phyloP scores from a whole-genome alignment of 1,284 basidiomycete genomes.

The Leucoagaricus sp. region DNA sequence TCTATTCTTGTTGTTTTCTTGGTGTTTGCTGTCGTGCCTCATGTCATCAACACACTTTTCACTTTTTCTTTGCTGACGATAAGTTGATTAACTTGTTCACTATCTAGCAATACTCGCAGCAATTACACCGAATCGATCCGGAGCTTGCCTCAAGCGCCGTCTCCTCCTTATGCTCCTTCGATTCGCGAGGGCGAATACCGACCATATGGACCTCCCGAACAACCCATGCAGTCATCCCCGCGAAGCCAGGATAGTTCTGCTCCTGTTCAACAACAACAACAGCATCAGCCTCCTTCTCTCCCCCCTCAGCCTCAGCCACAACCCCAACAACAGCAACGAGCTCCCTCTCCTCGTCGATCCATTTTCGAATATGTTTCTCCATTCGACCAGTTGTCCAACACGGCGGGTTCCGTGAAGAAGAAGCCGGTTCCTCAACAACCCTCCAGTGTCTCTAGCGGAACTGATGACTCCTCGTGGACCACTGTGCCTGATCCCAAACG shows the following conservation, averaged over 20 bases:
- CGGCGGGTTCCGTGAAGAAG: conserved; percentile 52
- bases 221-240: conserved; percentile 28
- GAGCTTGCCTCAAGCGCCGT: conserved; percentile 39
- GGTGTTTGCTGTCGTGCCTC: conserved; percentile 12
- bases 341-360: conserved; percentile 71
- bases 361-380: conserved; percentile 84
- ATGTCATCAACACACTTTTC: conserved; percentile 8
- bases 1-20: conserved; percentile 12
- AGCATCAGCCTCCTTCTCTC: conserved; percentile 24
- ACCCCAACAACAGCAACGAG: conserved; percentile 33
- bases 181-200: conserved; percentile 43
- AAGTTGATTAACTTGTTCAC: neutral
- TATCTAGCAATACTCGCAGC: conserved; percentile 38
- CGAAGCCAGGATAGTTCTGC: conserved; percentile 24
- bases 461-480: conserved; percentile 58
- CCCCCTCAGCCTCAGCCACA: conserved; percentile 13
- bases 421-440: conserved; percentile 55
- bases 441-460: conserved; percentile 42
- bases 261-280: conserved; percentile 22
- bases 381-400: conserved; percentile 69
- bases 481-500: conserved; percentile 65
- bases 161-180: conserved; percentile 47
- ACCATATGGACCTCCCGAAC: conserved; percentile 24
- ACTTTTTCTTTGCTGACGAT: neutral
- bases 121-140: conserved; percentile 56